phyloP scores from a whole-genome alignment of 768 basidiomycete species.

The Suillus clintonianus region DNA sequence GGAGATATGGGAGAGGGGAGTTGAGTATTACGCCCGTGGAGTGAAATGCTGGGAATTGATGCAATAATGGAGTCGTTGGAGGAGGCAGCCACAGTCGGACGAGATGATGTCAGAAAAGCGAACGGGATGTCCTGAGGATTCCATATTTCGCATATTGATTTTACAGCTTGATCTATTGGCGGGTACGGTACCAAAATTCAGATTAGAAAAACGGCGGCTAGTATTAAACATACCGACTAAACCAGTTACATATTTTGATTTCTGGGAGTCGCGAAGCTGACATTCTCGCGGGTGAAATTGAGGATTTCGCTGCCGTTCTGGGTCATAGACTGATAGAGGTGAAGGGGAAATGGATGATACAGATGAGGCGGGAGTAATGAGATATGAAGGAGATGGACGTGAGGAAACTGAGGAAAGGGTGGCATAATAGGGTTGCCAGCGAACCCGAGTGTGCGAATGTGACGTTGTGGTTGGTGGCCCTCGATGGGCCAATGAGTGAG shows the following conservation, averaged over 20 bases:
- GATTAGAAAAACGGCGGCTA: not conserved
- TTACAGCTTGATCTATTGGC: slow-evolving; percentile 72
- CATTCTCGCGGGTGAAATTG: slow-evolving; percentile 38
- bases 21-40: slow-evolving; percentile 38
- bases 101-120: slow-evolving; percentile 48
- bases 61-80: slow-evolving; percentile 5
- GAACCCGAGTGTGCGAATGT: slow-evolving; percentile 54
- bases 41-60: slow-evolving; percentile 1
- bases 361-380: slow-evolving; percentile 61
- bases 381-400: slow-evolving; percentile 42
- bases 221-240: slow-evolving; percentile 64
- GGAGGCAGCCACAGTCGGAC: slow-evolving; percentile 22
- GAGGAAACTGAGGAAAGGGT: slow-evolving; percentile 40
- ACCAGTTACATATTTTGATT: slow-evolving; percentile 62
- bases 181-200: slow-evolving; percentile 12
- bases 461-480: slow-evolving; percentile 60
- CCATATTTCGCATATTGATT: slow-evolving; percentile 79
- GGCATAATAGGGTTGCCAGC: slow-evolving; percentile 80
- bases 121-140: slow-evolving; percentile 71
- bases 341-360: slow-evolving; percentile 49
- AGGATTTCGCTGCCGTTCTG: slow-evolving; percentile 28
- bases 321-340: slow-evolving; percentile 38
- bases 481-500: slow-evolving; percentile 67
- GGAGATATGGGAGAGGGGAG: slow-evolving; percentile 59
- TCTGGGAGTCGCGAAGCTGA: slow-evolving; percentile 49